Evolutionary conservation across 2,329 filamentous ascomycete genomes (phyloP).

Genomic region (Neobulgaria alba): DNA sequence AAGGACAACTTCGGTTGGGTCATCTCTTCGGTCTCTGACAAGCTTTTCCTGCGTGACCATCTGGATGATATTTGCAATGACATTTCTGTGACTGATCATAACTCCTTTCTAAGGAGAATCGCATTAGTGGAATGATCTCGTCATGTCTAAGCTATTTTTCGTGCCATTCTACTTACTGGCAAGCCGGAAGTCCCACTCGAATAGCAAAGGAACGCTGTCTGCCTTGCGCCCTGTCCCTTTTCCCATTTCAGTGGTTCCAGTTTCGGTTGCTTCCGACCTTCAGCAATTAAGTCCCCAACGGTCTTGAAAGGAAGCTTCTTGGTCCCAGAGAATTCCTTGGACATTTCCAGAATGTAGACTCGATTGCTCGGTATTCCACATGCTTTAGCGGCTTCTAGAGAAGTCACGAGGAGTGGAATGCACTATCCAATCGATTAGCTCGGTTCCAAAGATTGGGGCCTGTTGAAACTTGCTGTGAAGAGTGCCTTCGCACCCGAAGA

Average conservation of each 20-base stretch:
- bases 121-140: not conserved
- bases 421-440: constrained; percentile 30
- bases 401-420: constrained; percentile 57
- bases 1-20: constrained; percentile 32
- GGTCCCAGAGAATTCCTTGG: constrained; percentile 42
- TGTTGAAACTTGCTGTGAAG: constrained; percentile 50
- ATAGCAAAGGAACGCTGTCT: constrained; percentile 76
- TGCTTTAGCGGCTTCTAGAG: constrained; percentile 56
- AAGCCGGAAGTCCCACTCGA: constrained; percentile 35
- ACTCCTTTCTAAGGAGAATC: constrained; percentile 58
- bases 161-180: constrained; percentile 45
- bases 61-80: constrained; percentile 60
- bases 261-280: constrained; percentile 46
- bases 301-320: constrained; percentile 48
- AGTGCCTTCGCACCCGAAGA: constrained; percentile 68
- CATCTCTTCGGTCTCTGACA: constrained; percentile 42
- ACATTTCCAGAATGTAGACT: constrained; percentile 65
- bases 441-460: not conserved
- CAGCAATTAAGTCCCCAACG: constrained; percentile 64
- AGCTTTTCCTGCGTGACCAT: constrained; percentile 35
- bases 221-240: constrained; percentile 56
- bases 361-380: constrained; percentile 62
- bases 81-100: constrained; percentile 75
- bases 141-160: not conserved
- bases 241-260: constrained; percentile 51